Evolutionary conservation across 495 filamentous ascomycete species (phyloP).

Genomic region (Terfezia claveryi): DNA sequence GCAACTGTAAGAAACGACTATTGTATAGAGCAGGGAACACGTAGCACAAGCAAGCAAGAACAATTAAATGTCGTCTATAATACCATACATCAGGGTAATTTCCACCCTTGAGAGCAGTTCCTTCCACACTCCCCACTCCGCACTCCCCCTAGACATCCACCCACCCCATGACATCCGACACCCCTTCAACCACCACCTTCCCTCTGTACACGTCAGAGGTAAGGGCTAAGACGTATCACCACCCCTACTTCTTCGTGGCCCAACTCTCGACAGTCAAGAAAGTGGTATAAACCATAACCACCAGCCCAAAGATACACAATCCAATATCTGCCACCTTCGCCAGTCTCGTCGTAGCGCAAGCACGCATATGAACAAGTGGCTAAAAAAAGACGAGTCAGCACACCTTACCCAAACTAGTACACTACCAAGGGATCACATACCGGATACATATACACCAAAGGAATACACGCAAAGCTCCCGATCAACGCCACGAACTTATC

Average conservation of each 20-base stretch:
- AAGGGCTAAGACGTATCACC: too few relatives aligned
- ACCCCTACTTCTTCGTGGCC: constrained; percentile 23
- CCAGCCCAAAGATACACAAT: constrained; percentile 57
- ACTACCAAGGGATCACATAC: constrained; percentile 25
- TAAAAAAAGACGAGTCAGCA: constrained; percentile 10
- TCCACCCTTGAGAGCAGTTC: too few relatives aligned
- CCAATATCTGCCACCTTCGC: constrained; percentile 47
- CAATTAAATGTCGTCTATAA: too few relatives aligned
- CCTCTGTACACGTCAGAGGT: too few relatives aligned
- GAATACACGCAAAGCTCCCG: constrained; percentile 93
- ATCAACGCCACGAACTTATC: constrained; percentile 95
- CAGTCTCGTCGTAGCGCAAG: constrained; percentile 40
- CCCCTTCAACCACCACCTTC: too few relatives aligned
- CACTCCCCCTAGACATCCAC: too few relatives aligned
- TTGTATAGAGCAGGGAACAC: too few relatives aligned
- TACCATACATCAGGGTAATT: too few relatives aligned
- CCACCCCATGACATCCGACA: too few relatives aligned
- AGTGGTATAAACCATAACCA: constrained; percentile 82
- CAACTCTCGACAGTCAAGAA: constrained; percentile 63
- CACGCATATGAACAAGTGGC: constrained; percentile 68
- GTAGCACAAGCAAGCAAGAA: too few relatives aligned
- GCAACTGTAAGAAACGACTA: too few relatives aligned
- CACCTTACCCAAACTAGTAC: not conserved
- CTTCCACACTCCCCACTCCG: too few relatives aligned
- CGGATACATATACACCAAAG: constrained; percentile 91